Evolutionary conservation across 768 basidiomycete species (phyloP), one percentile per base, ranked within the genome.

Genomic region (Lactarius trivialis): DNA sequence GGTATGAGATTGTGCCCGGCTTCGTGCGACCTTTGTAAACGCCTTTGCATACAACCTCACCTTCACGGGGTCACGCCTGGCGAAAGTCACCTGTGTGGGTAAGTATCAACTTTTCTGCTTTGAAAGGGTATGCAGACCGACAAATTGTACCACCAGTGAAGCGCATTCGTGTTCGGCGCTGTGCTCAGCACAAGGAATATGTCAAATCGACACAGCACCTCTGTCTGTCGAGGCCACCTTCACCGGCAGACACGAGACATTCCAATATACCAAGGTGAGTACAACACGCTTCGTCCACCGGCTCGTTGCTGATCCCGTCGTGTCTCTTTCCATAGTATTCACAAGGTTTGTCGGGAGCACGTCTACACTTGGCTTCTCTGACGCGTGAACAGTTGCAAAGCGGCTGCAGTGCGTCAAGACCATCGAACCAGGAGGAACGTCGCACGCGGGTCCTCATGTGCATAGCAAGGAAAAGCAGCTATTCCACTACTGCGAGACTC

Each of bases 161-260:
- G 71, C 75, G 17, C 84, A 85, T 68, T 57, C 74, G 7, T 85
- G 84, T 61, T 58, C 68, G 14, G 70, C 74, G 0, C 41, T 73
- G 2, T 86, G 85, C 61, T 66, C 72, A n/a, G 72, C 77, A 0
- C 67, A 68, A 0, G 85, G 85, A 5, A 81, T 79, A 24, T 86
- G 85, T 59, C 76, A 84, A 56, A 84, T 86, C 9, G 79, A 85
- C 56, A 82, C 78, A 0, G 73, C 78, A 0, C 85, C 85, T 1
- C 79, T 81, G 57, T 81, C 84, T 0, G 78, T 86, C 32, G 81
- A 85, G 67, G 82, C 83, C 7, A 85, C 83, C 0, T 86, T 86
- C 66, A 81, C 78, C 0, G 85, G 85, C 1, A 74, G 70, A 59
- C 81, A 85, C 54, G 82, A 84, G 63, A 81, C 80, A 0, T 86